These are phyloP conservation scores for Aspergillus kassunensis DNA, from an alignment of 495 filamentous ascomycete genomes.

Conservation along the genomic window DNA sequence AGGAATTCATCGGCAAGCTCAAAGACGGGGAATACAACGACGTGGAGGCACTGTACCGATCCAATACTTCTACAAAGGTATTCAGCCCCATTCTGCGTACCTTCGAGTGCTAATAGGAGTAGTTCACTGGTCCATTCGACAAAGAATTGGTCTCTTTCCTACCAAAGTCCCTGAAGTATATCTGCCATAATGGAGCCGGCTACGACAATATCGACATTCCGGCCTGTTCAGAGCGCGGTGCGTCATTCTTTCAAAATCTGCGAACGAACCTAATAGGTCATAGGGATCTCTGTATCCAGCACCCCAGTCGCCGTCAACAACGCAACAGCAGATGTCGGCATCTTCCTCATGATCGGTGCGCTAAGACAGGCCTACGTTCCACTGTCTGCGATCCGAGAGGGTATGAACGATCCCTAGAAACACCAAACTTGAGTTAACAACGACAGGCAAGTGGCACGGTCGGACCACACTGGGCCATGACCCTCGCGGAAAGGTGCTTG, in stretches of 20 bases:
- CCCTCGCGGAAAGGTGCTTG: slow-evolving; percentile 67
- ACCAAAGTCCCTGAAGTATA: slow-evolving; percentile 66
- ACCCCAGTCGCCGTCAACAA: slow-evolving; percentile 66
- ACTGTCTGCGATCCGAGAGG: slow-evolving; percentile 55
- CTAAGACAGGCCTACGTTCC: slow-evolving; percentile 63
- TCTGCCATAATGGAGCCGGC: slow-evolving; percentile 83
- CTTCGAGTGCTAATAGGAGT: neutral
- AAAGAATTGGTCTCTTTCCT: slow-evolving; percentile 54
- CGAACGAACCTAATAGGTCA: neutral
- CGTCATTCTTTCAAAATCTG: neutral
- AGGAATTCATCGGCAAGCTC: slow-evolving; percentile 51
- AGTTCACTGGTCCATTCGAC: slow-evolving; percentile 60
- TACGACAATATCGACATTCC: slow-evolving; percentile 78
- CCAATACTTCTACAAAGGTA: slow-evolving; percentile 56
- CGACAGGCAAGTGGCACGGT: slow-evolving; percentile 47
- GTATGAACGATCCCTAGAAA: slow-evolving; percentile 18
- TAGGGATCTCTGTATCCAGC: slow-evolving; percentile 61
- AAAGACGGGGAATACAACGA: slow-evolving; percentile 53
- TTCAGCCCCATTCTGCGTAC: no score
- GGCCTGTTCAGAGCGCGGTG: slow-evolving; percentile 58
- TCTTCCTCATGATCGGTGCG: slow-evolving; percentile 69
- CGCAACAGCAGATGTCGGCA: slow-evolving; percentile 67
- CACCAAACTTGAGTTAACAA: neutral
- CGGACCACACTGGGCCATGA: slow-evolving; percentile 56
- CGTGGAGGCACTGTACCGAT: slow-evolving; percentile 55